Base-by-base conservation (phyloP, 2,329 filamentous ascomycete species). In the Fulvia fulva region DNA sequence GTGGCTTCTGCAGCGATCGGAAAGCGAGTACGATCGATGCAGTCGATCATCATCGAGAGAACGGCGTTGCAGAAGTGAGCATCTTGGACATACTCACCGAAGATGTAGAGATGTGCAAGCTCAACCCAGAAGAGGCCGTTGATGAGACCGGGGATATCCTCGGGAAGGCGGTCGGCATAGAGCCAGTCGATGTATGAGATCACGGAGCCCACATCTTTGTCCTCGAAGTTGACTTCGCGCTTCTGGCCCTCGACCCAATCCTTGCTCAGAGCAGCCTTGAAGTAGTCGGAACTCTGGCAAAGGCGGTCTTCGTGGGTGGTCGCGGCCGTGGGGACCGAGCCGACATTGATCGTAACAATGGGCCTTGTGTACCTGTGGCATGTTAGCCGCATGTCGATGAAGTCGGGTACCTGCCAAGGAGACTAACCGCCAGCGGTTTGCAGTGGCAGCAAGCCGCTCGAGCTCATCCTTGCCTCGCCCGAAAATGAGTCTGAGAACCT, bases 81-180 rank as follows among this genome's bases (percentile, higher is more conserved):
- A 44, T 60, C 58, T n/a, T 57, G 54, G 14, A 47, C 25, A n/a
- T 57, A 57, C 28, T 60, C 58, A 41, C 51, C 58, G 34, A 58
- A 55, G 34, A 58, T 46, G 51, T 55, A 58, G 3, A 60, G 45
- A 1, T 47, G 9, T 5, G 51, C 56, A 8, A 28, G 41, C 9
- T 26, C 9, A 23, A 16, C 8, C 23, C 12, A 51, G 14, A 19
- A 28, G 22, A 21, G 14, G 32, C 14, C 26, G 11, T 37, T 12
- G 44, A 8, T 11, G 44, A 45, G 22, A 28, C n/a, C n/a, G n/a
- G 45, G 14, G 26, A 32, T 14, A 16, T 55, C 34, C 2, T 26
- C 4, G 19, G 1, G 4, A 1, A 25, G 23, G 1, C 9, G 7
- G 5, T 5, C 32, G 26, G 22, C 34, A 32, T 57, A 57, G 26